A percentile compares a stretch with the other conserved stretches of the same genome.
These are phyloP conservation scores for Bondarzewia mesenterica DNA, from an alignment of 1,284 basidiomycete species.

Conservation along the genomic window DNA sequence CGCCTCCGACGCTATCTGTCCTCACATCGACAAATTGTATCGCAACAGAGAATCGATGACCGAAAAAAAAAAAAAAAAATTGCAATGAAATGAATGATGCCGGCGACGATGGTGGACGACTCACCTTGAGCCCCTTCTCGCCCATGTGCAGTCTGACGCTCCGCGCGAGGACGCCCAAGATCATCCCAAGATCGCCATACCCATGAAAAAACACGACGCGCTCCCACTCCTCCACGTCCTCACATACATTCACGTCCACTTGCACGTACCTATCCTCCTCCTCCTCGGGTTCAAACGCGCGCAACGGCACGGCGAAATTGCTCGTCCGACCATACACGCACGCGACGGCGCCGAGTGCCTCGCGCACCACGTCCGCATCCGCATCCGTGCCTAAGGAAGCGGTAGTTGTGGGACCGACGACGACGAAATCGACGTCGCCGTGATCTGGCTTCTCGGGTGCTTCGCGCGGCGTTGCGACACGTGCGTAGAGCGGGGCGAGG, in stretches of 20 bases:
- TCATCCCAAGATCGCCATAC: constrained; percentile 66
- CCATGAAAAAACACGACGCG: constrained; percentile 45
- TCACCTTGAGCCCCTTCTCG: constrained; percentile 50
- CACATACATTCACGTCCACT: constrained; percentile 57
- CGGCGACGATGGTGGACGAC: constrained; percentile 6
- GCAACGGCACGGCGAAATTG: constrained; percentile 49
- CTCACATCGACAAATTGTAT: no score
- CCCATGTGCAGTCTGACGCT: constrained; percentile 43
- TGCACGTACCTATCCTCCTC: constrained; percentile 29
- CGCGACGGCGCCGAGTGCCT: constrained; percentile 38
- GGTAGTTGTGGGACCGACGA: constrained; percentile 28
- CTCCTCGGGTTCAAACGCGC: constrained; percentile 6
- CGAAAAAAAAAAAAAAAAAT: no score
- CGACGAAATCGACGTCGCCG: constrained; percentile 62
- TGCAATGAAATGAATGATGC: neutral
- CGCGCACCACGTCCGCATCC: constrained; percentile 30
- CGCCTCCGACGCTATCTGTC: no score
- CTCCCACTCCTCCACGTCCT: constrained; percentile 38
- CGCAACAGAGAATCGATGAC: no score
- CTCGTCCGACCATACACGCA: constrained; percentile 40
- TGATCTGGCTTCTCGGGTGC: constrained; percentile 55
- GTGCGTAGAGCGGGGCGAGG: constrained; percentile 36
- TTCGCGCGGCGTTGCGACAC: constrained; percentile 47
- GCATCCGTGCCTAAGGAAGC: constrained; percentile 16
- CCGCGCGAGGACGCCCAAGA: constrained; percentile 45